These are phyloP conservation scores for Acacia acuminata DNA, from an alignment of 306 rosid genomes.

Conservation along the genomic window DNA sequence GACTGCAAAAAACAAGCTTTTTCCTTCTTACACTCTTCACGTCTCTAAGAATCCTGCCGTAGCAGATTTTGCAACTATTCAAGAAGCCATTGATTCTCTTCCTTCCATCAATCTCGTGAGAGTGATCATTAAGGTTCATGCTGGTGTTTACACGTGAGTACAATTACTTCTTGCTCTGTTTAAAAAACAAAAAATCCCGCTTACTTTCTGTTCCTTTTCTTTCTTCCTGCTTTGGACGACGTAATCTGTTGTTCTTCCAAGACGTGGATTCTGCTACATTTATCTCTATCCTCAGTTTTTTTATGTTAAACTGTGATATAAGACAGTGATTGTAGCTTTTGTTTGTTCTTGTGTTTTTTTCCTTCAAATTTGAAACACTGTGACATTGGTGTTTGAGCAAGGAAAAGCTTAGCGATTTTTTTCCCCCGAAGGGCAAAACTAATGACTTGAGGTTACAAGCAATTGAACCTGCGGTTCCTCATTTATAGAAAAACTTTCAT, in stretches of 20 bases:
- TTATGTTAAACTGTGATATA: neutral
- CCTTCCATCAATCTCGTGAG: slow-evolving; percentile 81
- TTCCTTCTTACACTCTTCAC: slow-evolving; percentile 72
- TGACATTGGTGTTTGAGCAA: slow-evolving; percentile 29
- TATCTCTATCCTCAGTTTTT: slow-evolving; percentile 12
- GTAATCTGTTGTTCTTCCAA: slow-evolving; percentile 18
- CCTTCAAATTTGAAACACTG: slow-evolving; percentile 11
- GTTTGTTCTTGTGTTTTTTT: slow-evolving; percentile 32
- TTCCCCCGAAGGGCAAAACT: no score
- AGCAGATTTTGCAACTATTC: slow-evolving; percentile 79
- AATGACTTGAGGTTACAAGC: no score
- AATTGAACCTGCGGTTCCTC: no score
- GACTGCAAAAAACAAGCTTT: slow-evolving; percentile 80
- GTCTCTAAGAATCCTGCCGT: slow-evolving; percentile 61
- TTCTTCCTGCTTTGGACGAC: neutral
- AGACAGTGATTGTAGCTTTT: neutral
- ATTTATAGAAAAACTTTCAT: no score
- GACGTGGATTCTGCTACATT: slow-evolving; percentile 25
- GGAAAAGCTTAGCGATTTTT: neutral
- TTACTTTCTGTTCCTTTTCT: slow-evolving; percentile 15
- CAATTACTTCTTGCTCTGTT: neutral
- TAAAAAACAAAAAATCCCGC: neutral
- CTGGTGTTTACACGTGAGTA: slow-evolving; percentile 96
- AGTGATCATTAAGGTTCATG: slow-evolving; percentile 91
- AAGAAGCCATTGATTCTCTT: slow-evolving; percentile 87